Evolutionary conservation across 139 green algal genomes (phyloP).

Genomic region (Chara braunii): DNA sequence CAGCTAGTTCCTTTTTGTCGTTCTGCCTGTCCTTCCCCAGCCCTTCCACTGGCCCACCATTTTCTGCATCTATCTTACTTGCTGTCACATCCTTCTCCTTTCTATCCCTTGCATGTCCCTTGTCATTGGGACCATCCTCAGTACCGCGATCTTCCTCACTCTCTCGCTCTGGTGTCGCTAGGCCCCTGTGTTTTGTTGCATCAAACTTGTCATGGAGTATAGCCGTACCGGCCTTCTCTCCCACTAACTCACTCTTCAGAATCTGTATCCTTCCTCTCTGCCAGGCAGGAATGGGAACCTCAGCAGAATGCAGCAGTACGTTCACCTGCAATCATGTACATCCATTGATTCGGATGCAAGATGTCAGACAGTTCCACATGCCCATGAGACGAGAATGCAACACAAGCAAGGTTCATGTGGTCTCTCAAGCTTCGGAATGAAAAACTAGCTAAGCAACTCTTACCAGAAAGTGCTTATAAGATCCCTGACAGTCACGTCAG

Average conservation of each 20-base stretch:
- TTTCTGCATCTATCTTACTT: not conserved
- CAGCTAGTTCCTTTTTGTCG: no score
- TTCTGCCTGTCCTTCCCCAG: no score
- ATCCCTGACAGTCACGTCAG: no score
- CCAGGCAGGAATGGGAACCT: not conserved
- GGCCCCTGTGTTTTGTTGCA: not conserved
- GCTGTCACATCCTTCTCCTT: not conserved
- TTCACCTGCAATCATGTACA: conserved; percentile 5
- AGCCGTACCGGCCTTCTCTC: not conserved
- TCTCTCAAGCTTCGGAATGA: no score
- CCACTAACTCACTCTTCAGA: not conserved
- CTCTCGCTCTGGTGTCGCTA: not conserved
- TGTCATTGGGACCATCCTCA: not conserved
- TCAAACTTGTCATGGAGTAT: not conserved
- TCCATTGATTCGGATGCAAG: not conserved
- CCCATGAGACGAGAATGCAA: no score
- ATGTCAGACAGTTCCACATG: no score
- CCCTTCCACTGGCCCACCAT: no score
- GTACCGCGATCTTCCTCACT: not conserved
- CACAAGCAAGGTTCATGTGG: no score
- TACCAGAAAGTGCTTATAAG: no score
- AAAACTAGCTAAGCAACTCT: no score
- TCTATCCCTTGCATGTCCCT: not conserved
- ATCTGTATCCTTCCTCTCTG: not conserved
- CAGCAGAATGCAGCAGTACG: conserved; percentile 8